These are phyloP conservation scores for Leccinum subatratum DNA, from an alignment of 1,284 basidiomycete species.

Conservation along the genomic window DNA sequence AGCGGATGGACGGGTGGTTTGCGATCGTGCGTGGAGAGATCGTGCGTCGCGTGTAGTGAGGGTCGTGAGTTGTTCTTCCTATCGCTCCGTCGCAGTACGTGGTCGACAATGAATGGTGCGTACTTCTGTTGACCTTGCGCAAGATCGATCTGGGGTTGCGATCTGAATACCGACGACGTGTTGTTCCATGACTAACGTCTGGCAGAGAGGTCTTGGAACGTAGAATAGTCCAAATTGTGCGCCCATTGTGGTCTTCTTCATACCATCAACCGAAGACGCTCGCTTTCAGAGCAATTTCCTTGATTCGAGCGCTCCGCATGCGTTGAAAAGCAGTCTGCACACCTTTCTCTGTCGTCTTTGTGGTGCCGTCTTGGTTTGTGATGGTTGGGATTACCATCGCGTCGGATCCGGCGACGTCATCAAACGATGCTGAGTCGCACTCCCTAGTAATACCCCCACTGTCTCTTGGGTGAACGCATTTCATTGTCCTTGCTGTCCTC, in stretches of 20 bases:
- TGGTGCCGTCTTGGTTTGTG: background rate
- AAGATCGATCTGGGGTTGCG: too few species aligned
- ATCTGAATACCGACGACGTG: background rate
- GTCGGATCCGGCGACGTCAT: background rate
- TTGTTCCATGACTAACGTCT: background rate
- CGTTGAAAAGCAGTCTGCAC: conserved; percentile 7
- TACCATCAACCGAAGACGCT: conserved; percentile 6
- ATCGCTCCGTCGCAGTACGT: too few species aligned
- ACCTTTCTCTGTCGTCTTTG: background rate
- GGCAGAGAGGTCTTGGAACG: conserved; percentile 10
- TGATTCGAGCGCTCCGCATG: conserved; percentile 29
- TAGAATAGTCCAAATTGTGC: background rate
- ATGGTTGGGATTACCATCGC: background rate
- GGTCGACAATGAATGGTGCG: too few species aligned
- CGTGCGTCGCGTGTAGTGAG: conserved; percentile 15
- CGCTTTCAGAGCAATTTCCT: conserved; percentile 19
- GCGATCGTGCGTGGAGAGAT: conserved; percentile 36
- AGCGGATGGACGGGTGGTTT: conserved; percentile 36
- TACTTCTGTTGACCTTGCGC: too few species aligned
- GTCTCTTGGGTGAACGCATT: conserved; percentile 22
- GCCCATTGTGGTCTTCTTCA: background rate
- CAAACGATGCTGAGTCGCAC: background rate
- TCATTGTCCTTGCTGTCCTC: conserved; percentile 12
- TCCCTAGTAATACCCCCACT: conserved; percentile 1
- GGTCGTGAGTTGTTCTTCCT: too few species aligned